These are phyloP conservation scores for Aspergillus jensenii DNA, from an alignment of 2,329 filamentous ascomycete species.

Conservation along the genomic window DNA sequence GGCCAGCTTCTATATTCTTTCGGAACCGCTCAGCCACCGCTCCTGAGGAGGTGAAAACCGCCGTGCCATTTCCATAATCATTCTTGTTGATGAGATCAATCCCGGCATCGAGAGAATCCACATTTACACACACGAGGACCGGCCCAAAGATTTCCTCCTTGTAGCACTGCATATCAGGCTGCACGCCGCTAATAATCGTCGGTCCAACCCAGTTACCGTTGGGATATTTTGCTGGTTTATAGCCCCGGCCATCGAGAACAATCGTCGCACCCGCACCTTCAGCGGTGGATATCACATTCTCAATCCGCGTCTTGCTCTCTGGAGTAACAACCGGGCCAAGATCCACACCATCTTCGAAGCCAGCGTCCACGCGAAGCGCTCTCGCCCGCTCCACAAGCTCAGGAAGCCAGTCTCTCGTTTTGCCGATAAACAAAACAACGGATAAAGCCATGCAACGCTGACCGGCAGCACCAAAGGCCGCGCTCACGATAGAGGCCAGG, in stretches of 20 bases:
- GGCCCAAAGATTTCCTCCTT: conserved; percentile 67
- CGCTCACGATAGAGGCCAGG: conserved; percentile 65
- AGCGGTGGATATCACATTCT: conserved; percentile 60
- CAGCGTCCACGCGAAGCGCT: conserved; percentile 59
- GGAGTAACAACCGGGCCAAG: conserved; percentile 65
- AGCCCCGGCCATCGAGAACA: conserved; percentile 60
- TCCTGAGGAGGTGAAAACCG: conserved; percentile 64
- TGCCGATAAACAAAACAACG: conserved; percentile 63
- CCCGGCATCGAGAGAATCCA: conserved; percentile 60
- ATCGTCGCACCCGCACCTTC: conserved; percentile 65
- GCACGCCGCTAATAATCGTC: conserved; percentile 65
- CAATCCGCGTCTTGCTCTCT: conserved; percentile 63
- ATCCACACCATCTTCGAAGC: conserved; percentile 63
- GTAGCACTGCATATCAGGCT: conserved; percentile 66
- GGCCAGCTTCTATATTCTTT: conserved; percentile 65
- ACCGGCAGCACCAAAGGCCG: conserved; percentile 67
- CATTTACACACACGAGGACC: conserved; percentile 63
- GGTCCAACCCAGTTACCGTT: conserved; percentile 68
- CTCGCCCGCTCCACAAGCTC: conserved; percentile 65
- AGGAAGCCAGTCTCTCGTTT: conserved; percentile 64
- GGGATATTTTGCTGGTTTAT: conserved; percentile 63
- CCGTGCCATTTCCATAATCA: conserved; percentile 67
- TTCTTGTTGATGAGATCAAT: conserved; percentile 65
- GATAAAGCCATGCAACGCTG: conserved; percentile 70
- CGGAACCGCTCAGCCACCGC: conserved; percentile 62